phyloP scores from a whole-genome alignment of 2,329 filamentous ascomycete genomes.

The Rutstroemia sydowiana region DNA sequence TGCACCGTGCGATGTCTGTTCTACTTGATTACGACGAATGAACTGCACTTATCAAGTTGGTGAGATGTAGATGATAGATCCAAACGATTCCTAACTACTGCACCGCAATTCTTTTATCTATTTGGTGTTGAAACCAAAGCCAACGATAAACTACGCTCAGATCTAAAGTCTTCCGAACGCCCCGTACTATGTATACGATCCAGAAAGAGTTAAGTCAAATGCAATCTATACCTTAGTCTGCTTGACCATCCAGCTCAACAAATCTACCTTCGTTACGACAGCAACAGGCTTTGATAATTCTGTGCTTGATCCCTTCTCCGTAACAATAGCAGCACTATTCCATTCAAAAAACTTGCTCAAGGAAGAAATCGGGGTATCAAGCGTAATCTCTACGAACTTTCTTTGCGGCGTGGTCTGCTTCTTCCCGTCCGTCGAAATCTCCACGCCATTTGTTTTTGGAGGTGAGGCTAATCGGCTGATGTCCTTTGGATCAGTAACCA shows the following conservation, averaged over 20 bases:
- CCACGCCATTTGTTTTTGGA: constrained; percentile 26
- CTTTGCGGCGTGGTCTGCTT: constrained; percentile 43
- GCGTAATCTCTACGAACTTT: constrained; percentile 89
- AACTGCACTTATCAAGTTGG: too few relatives aligned
- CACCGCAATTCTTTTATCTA: not conserved
- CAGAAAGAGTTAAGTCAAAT: not conserved
- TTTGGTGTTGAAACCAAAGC: not conserved
- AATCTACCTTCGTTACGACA: constrained; percentile 92
- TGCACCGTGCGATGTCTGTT: too few relatives aligned
- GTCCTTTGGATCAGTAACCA: constrained; percentile 79
- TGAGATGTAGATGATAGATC: too few relatives aligned
- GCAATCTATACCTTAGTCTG: constrained; percentile 34
- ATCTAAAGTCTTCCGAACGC: not conserved
- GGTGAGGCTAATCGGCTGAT: constrained; percentile 36
- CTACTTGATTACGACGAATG: too few relatives aligned
- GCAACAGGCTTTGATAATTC: constrained; percentile 70
- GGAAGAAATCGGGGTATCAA: constrained; percentile 75
- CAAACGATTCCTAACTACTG: too few relatives aligned
- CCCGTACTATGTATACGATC: not conserved
- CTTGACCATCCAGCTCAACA: constrained; percentile 86
- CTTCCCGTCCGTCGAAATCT: constrained; percentile 27
- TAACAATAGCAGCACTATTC: constrained; percentile 94
- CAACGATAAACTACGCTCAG: not conserved
- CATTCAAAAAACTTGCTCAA: constrained; percentile 94
- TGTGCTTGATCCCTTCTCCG: constrained; percentile 55